Percentiles rank a stretch among this genome's conserved stretches.
Evolutionary conservation across 2,329 filamentous ascomycete species (phyloP).

Genomic region (Sphaerulina populicola): DNA sequence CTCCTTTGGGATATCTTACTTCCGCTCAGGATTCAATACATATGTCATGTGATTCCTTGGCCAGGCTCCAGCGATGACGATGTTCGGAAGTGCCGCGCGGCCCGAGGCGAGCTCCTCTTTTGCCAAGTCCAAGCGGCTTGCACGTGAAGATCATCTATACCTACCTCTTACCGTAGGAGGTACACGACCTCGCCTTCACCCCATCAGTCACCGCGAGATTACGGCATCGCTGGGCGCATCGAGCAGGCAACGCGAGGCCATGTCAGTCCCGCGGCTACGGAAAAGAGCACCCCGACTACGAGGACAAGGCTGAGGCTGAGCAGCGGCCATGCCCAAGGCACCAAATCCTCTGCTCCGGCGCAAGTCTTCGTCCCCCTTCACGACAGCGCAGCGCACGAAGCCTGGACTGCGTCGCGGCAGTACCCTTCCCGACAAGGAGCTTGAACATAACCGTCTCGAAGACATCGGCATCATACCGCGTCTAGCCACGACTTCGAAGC

Average conservation of each 20-base stretch:
- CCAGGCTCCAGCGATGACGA: neutral
- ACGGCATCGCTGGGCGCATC: no score
- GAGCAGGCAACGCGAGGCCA: neutral
- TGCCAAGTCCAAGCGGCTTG: neutral
- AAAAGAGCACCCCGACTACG: neutral
- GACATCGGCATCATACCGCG: constrained; percentile 50
- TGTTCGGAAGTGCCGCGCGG: neutral
- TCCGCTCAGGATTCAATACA: no score
- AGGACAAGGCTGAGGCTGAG: constrained; percentile 17
- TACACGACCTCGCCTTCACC: neutral
- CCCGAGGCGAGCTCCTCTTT: neutral
- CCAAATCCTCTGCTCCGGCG: constrained; percentile 31
- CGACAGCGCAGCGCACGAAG: constrained; percentile 33
- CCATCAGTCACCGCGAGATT: no score
- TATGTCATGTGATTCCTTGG: no score
- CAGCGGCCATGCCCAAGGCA: constrained; percentile 24
- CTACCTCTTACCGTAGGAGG: no score
- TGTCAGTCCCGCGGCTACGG: neutral
- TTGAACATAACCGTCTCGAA: constrained; percentile 45
- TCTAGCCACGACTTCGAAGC: constrained; percentile 54
- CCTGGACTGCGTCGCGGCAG: constrained; percentile 20
- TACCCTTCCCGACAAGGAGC: constrained; percentile 16
- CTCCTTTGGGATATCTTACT: no score
- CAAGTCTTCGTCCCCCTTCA: constrained; percentile 35
- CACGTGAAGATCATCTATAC: neutral